These are phyloP conservation scores for Candida frijolesensis DNA, from an alignment of 1,139 yeast species.

Conservation along the genomic window DNA sequence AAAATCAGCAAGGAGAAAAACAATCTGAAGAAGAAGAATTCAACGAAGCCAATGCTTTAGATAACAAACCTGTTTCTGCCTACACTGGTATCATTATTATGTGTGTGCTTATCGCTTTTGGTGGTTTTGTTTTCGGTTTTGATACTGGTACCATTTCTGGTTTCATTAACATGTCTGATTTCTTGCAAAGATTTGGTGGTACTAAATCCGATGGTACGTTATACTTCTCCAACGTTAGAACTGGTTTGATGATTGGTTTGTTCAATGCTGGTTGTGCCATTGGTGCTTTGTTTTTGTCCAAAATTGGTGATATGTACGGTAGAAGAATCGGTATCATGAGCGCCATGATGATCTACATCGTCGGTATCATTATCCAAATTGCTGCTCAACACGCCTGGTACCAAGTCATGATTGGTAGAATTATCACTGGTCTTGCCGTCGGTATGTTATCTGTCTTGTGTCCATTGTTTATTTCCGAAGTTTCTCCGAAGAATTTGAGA, in stretches of 20 bases:
- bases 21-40: slow-evolving; percentile 1
- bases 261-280: slow-evolving; percentile 73
- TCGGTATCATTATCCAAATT: slow-evolving; percentile 53
- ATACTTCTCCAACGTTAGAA: slow-evolving; percentile 44
- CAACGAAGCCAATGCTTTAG: slow-evolving; percentile 5
- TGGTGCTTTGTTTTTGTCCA: slow-evolving; percentile 67
- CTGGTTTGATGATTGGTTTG: slow-evolving; percentile 62
- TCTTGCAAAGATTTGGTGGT: slow-evolving; percentile 51
- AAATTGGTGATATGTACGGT: slow-evolving; percentile 54
- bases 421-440: slow-evolving; percentile 70
- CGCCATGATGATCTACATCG: slow-evolving; percentile 47
- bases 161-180: slow-evolving; percentile 58
- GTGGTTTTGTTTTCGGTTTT: slow-evolving; percentile 74
- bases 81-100: slow-evolving; percentile 14
- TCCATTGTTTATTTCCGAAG: slow-evolving; percentile 72
- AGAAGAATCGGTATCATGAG: slow-evolving; percentile 51
- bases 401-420: slow-evolving; percentile 60
- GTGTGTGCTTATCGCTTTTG: slow-evolving; percentile 53
- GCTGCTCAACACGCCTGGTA: slow-evolving; percentile 46
- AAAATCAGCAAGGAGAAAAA: slow-evolving; percentile 17
- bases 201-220: slow-evolving; percentile 26
- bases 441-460: slow-evolving; percentile 67
- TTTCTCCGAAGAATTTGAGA: slow-evolving; percentile 68
- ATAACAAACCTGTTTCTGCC: slow-evolving; percentile 11
- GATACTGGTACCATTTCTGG: slow-evolving; percentile 79